Percentiles rank a stretch among this genome's conserved stretches.
Conservation (phyloP, 2,329 filamentous ascomycete genomes). For the Diaporthe velutina region DNA sequence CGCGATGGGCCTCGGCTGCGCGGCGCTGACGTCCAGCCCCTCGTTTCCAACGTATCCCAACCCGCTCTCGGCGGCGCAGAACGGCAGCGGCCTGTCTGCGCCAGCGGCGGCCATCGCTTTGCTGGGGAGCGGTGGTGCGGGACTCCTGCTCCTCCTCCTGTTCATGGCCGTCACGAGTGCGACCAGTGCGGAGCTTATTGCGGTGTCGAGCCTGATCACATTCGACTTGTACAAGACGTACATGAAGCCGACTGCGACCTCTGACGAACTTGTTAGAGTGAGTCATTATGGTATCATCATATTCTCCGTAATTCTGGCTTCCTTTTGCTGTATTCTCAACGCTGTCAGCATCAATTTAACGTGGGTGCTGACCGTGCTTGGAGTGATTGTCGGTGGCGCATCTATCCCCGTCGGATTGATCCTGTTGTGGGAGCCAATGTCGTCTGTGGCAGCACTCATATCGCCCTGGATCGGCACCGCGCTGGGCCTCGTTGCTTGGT, state of each 20-base stretch:
- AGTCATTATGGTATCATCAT: slow-evolving; percentile 51
- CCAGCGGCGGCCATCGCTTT: slow-evolving; percentile 51
- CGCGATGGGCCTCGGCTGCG: slow-evolving; percentile 51
- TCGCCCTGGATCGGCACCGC: slow-evolving; percentile 51
- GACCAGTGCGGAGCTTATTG: slow-evolving; percentile 59
- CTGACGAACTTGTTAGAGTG: slow-evolving; percentile 48
- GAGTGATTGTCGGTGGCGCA: slow-evolving; percentile 55
- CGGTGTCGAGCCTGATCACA: slow-evolving; percentile 52
- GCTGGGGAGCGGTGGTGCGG: slow-evolving; percentile 51
- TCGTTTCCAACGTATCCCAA: slow-evolving; percentile 50
- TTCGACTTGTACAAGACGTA: slow-evolving; percentile 57
- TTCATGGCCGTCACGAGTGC: slow-evolving; percentile 62
- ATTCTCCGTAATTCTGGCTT: slow-evolving; percentile 50
- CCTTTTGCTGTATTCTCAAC: slow-evolving; percentile 53
- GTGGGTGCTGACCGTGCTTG: slow-evolving; percentile 55
- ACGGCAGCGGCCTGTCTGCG: slow-evolving; percentile 48
- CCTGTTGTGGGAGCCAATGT: slow-evolving; percentile 54
- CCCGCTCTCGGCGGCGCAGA: slow-evolving; percentile 47
- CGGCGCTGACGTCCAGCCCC: slow-evolving; percentile 45
- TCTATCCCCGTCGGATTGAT: slow-evolving; percentile 52
- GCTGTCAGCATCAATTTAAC: slow-evolving; percentile 52
- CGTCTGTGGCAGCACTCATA: slow-evolving; percentile 50
- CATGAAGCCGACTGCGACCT: slow-evolving; percentile 49
- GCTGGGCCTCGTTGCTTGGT: slow-evolving; percentile 52
- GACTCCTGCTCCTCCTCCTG: slow-evolving; percentile 53